Evolutionary conservation across 31 red algal genomes (phyloP), one percentile per base, ranked within the genome.

Genomic region (Porphyra umbilicalis): DNA sequence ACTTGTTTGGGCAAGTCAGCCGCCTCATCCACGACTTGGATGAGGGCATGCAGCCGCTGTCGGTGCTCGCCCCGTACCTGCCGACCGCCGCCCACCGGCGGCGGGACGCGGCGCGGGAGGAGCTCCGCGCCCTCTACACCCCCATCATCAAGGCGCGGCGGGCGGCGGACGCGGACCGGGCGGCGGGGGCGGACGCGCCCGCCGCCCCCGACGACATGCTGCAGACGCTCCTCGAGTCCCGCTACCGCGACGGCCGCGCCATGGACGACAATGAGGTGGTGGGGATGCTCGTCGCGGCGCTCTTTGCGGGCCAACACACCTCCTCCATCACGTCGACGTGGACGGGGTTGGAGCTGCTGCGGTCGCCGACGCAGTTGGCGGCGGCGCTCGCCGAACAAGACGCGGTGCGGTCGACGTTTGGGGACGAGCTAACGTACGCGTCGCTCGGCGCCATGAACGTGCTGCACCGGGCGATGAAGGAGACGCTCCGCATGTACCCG

Each of bases 31-130:
- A 98, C 81, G 90, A 95, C 42, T 90, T 99, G 79, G 98, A 99
- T 81, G 94, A 99, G 84, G 98, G 98, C 8, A 99, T 99, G 98
- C 94, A 99, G 86, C 94, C 95, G 33, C 90, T 99, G 80, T 95
- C 92, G 38, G 92, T 99, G 8, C 84, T 99, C n/a, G 98, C 95
- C 0, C 93, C 93, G 35, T 90, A 96, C 87, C 79, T 97, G 82
- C 98, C 98, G 15, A 97, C 85, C n/a, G 81, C 88, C 79, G 92
- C 94, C 35, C 98, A 99, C 82, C 82, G 92, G 38, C 81, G 77
- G 33, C 90, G 98, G 4, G 94, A 99, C 68, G 82, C 82, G 44
- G 98, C 98, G 35, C 83, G 89, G 6, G 81, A 88, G 35, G 79
- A 99, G 82, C 93, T 99, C 77, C 84, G 83, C 20, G 77, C 90